Evolutionary conservation across 169 alveolate species (phyloP), one percentile per base, ranked within the genome.

Genomic region (Plasmodium yoelii): DNA sequence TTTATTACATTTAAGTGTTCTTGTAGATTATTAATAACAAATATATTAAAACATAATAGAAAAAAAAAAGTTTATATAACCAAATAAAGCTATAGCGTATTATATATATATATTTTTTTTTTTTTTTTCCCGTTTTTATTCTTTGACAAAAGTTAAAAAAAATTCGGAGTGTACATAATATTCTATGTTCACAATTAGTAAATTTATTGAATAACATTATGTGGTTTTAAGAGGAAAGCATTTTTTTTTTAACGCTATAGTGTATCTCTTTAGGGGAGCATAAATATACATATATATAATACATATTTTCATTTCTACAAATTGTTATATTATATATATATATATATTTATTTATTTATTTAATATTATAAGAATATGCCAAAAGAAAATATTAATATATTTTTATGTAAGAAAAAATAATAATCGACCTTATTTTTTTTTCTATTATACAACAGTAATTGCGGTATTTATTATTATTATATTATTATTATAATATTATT

Each of bases 171-270:
- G 26, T 15, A 6, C 5, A 67, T 65, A 67, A 13, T 67, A 18
- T 67, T 67, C 56, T 18, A 9, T 46, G 56, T 67, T 67, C 60
- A 44, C 22, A 42, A 67, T 39, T 67, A 15, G 22, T 67, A 42
- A 18, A 4, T 67, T 67, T 67, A 46, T 46, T 67, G 42, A 13
- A 57, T 9, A n/a, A 3, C 8, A 15, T 19, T 19, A 15, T 67
- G 59, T 67, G 59, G 59, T 67, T 67, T 42, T 44, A 67, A 7
- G 34, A n/a, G 42, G 10, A 42, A 2, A 13, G 42, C 34, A 9
- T 44, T 67, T 67, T 10, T 15, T 46, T 67, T 12, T 6, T n/a
- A 44, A 44, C 47, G 6, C 24, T 24, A 61, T 24, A 10, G 13
- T 18, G 9, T 24, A 28, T 24, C 49, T 9, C 28, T 61, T 61